phyloP scores from a whole-genome alignment of 169 alveolate species.

The Cryptosporidium andersoni region DNA sequence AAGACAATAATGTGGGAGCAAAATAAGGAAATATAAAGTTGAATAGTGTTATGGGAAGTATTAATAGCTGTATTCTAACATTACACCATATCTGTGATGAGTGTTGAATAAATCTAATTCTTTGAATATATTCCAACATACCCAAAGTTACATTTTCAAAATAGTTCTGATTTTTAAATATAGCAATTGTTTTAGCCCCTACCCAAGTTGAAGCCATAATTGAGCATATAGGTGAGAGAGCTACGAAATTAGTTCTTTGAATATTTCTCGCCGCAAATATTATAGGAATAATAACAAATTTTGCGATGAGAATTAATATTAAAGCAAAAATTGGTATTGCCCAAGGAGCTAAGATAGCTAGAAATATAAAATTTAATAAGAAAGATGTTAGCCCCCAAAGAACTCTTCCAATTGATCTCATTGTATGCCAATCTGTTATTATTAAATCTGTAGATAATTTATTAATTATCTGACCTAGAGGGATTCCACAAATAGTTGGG shows the following conservation, averaged over 20 bases:
- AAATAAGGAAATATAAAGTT: slow-evolving; percentile 34
- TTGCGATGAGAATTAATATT: slow-evolving; percentile 6
- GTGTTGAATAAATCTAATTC: slow-evolving; percentile 55
- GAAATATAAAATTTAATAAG: slow-evolving; percentile 11
- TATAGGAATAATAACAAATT: slow-evolving; percentile 29
- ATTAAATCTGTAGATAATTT: slow-evolving; percentile 51
- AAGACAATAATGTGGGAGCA: slow-evolving; percentile 10
- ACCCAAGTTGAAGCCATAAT: slow-evolving; percentile 65
- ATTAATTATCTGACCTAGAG: slow-evolving; percentile 56
- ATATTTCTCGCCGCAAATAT: slow-evolving; percentile 45
- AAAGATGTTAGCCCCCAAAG: slow-evolving; percentile 50
- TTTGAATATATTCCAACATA: slow-evolving; percentile 53
- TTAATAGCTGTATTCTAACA: slow-evolving; percentile 52
- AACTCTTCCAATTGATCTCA: slow-evolving; percentile 66
- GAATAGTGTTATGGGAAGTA: slow-evolving; percentile 45
- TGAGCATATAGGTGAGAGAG: slow-evolving; percentile 63
- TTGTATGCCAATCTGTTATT: slow-evolving; percentile 47
- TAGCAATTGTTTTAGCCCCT: slow-evolving; percentile 53
- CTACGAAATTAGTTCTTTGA: slow-evolving; percentile 54
- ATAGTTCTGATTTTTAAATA: slow-evolving; percentile 29
- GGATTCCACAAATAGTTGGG: slow-evolving; percentile 42
- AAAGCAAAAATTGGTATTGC: slow-evolving; percentile 31
- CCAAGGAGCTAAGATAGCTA: slow-evolving; percentile 68
- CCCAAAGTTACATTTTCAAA: slow-evolving; percentile 30
- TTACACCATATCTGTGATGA: slow-evolving; percentile 60